Evolutionary conservation across 2,329 filamentous ascomycete genomes (phyloP), one percentile per base, ranked within the genome.

Genomic region (Didymella exigua): DNA sequence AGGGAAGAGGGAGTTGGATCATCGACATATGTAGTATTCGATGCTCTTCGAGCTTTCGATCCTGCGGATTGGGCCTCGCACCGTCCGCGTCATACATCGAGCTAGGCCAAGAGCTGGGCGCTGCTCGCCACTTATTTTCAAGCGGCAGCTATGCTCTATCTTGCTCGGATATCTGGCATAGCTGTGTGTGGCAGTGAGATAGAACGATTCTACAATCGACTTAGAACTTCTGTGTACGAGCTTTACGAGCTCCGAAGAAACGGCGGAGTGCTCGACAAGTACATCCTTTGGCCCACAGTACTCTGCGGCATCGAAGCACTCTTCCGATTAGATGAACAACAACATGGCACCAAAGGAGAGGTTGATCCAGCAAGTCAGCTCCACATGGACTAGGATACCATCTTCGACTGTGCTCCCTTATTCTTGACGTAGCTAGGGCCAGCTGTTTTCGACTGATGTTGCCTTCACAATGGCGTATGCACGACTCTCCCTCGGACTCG

Each of bases 211-310:
- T 23, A 40, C 19, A 36, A 5, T 2, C 40, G 19, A 21, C 31
- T 51, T 2, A 30, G 5, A 2, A 26, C 40, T 6, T 27, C 18
- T 14, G 10, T 45, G n/a, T 33, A 26, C 6, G 19, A 38, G 3
- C 41, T 51, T 1, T 45, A 43, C 31, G 18, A 33, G 16, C 44
- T 54, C 4, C 42, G 36, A 23, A 23, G 30, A n/a, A 7, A 24
- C 8, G 44, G 31, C 27, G 50, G 50, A 26, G 36, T 41, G 19
- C 37, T 42, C 1, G 38, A 48, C 18, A 48, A 54, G 19, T 54
- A 42, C 11, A 23, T 48, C 7, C 26, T 54, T 1, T 54, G 50
- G 50, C 50, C 50, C 10, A 48, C 43, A 44, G 50, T 48, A 5
- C 24, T 48, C 4, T 37, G 37, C 13, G 44, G 50, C 8, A 21